These are phyloP conservation scores for Nasturtium officinale DNA, from an alignment of 345 rosid species.

Conservation along the genomic window DNA sequence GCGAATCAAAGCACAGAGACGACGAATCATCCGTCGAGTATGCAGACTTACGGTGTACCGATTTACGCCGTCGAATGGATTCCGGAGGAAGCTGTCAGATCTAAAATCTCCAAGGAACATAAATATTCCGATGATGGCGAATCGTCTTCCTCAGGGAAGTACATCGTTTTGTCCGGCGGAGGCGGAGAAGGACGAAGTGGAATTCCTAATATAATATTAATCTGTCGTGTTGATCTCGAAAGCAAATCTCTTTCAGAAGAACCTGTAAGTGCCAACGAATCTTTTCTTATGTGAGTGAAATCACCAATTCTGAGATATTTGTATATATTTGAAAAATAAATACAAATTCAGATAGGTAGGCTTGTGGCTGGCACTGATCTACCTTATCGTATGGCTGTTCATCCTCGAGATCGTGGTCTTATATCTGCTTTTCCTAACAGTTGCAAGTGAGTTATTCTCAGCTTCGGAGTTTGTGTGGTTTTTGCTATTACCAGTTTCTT, in stretches of 20 bases:
- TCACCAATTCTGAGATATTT: conserved; percentile 6
- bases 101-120: conserved; percentile 39
- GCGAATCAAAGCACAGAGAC: too few species aligned
- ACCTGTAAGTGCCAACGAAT: conserved; percentile 57
- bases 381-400: conserved; percentile 89
- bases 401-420: conserved; percentile 73
- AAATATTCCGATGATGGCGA: conserved; percentile 38
- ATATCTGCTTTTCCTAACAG: conserved; percentile 70
- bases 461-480: not conserved
- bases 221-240: conserved; percentile 56
- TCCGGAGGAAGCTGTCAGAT: conserved; percentile 52
- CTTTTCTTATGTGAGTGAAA: not conserved
- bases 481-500: not conserved
- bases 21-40: conserved; percentile 38
- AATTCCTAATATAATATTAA: conserved; percentile 67
- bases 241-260: conserved; percentile 64
- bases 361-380: conserved; percentile 58
- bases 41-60: conserved; percentile 80
- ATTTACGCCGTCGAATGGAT: conserved; percentile 75
- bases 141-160: conserved; percentile 35
- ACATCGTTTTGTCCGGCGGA: conserved; percentile 72
- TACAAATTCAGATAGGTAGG: conserved; percentile 52
- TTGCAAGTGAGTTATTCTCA: conserved; percentile 58
- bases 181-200: conserved; percentile 91
- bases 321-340: not conserved